phyloP scores from a whole-genome alignment of 495 filamentous ascomycete genomes.

The Lophium mytilinum region DNA sequence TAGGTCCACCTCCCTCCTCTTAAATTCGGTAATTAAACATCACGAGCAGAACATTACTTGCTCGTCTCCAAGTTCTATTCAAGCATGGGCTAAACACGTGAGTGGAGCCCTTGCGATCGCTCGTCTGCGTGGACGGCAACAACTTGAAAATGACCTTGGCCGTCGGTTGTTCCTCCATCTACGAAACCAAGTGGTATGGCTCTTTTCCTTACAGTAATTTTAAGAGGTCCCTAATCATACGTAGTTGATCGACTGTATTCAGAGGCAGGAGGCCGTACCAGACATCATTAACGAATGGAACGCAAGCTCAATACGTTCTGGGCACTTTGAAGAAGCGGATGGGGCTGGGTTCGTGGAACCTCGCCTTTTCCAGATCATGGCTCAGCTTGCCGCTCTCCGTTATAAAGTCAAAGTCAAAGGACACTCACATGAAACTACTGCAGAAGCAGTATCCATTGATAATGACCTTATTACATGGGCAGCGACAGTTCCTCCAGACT shows the following conservation, averaged over 20 bases:
- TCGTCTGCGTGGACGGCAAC: background rate
- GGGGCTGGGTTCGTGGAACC: background rate
- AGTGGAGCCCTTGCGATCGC: background rate
- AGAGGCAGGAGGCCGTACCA: background rate
- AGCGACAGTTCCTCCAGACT: background rate
- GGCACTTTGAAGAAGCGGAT: background rate
- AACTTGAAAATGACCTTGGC: background rate
- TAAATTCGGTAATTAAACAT: too few relatives aligned
- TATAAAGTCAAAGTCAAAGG: background rate
- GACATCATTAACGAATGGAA: background rate
- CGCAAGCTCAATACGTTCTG: background rate
- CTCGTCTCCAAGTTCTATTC: background rate
- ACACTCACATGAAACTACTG: background rate
- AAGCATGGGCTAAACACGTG: slow-evolving; percentile 2
- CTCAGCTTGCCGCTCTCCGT: background rate
- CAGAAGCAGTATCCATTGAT: background rate
- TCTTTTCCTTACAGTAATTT: background rate
- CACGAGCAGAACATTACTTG: slow-evolving; percentile 1
- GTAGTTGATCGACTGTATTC: slow-evolving; percentile 1
- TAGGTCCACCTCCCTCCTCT: background rate
- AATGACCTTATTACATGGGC: background rate
- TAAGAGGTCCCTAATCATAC: background rate
- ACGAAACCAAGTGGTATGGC: background rate
- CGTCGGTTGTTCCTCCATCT: background rate
- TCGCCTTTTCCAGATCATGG: background rate